Evolutionary conservation across 2,329 filamentous ascomycete species (phyloP), one percentile per base, ranked within the genome.

Genomic region (Diaporthe capsici): DNA sequence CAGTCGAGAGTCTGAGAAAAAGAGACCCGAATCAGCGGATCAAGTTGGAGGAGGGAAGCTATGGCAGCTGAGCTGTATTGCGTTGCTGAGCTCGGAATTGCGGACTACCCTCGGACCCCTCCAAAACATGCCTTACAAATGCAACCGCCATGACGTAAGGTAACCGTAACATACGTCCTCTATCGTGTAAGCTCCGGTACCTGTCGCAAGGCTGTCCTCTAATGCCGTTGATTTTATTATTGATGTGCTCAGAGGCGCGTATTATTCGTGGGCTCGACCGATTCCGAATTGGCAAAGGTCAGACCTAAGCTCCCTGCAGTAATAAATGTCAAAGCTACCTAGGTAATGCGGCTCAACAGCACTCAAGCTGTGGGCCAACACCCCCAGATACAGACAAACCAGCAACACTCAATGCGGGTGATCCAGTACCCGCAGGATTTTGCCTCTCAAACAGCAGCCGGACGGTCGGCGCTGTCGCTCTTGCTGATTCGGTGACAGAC

Each of bases 11-110:
- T 25, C n/a, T 28, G 49, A 55, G 65, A 22, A 53, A 22, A 25
- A 28, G n/a, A 55, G 39, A 49, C 42, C 61, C 42, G 61, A 49
- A 34, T 34, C 61, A 49, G 61, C 25, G 17, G 61, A 65, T 22
- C 12, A n/a, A 25, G 31, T 7, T 42, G 65, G 15, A n/a, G 65
- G 15, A 47, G 22, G 31, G 34, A 47, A 70, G 49, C 49, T 42
- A 8, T 42, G 34, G 65, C 15, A 70, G 65, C 49, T 70, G 28
- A 1, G n/a, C 2, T 28, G 8, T 10, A 31, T 55, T 31, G 53
- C 17, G 34, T 28, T 42, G 47, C 65, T 70, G 65, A 70, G 65
- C 65, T 55, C 49, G 65, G 65, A 70, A 70, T 68, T 68, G 65
- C 65, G 65, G 47, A 39, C 39, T 28, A 20, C 65, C 47, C 31